Base-by-base conservation (phyloP, 306 rosid species). In the Sechiopsis laciniata region DNA sequence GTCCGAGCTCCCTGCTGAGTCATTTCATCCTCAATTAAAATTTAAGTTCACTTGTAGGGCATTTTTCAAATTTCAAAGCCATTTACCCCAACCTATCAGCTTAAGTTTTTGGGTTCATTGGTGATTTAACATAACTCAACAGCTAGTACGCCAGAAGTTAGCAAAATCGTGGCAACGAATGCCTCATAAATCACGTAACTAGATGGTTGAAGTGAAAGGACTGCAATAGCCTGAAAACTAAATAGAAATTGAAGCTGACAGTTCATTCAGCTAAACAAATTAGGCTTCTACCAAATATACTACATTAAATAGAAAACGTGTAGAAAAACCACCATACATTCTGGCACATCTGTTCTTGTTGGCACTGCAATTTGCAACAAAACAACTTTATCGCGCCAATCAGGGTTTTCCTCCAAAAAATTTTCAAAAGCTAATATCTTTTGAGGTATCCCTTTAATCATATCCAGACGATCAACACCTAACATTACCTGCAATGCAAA, bases 291-390 rank as follows among this genome's bases (percentile, higher is more conserved):
- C 22, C 46, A 10, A 67, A 46, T 40, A 67, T 72, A 56, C 55
- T 16, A 74, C 71, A 48, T 68, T 26, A 42, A 75, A 62, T 64
- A 59, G 51, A 74, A 62, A n/a, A 69, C 40, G 62, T 55, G 76
- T 59, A 60, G 71, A 68, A 71, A 16, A 52, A 76, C 80, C 37
- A 75, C 55, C 90, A 61, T 91, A 91, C 97, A 91, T 78, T 91
- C 97, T 55, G 97, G 97, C 76, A 91, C 97, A 78, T 91, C 97
- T 13, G 97, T 91, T 78, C 97, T 86, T 58, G 97, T 91, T 71
- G 97, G 97, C 78, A 91, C 97, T 3, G 97, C 97, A 86, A 91
- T 91, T 84, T 91, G 97, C 82, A 91, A 86, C 80, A 91, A 82
- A 72, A 91, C 97, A 24, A 91, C 97, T 85, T 87, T 91, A 64